phyloP scores from a whole-genome alignment of 768 basidiomycete species.

The Pisolithus orientalis region DNA sequence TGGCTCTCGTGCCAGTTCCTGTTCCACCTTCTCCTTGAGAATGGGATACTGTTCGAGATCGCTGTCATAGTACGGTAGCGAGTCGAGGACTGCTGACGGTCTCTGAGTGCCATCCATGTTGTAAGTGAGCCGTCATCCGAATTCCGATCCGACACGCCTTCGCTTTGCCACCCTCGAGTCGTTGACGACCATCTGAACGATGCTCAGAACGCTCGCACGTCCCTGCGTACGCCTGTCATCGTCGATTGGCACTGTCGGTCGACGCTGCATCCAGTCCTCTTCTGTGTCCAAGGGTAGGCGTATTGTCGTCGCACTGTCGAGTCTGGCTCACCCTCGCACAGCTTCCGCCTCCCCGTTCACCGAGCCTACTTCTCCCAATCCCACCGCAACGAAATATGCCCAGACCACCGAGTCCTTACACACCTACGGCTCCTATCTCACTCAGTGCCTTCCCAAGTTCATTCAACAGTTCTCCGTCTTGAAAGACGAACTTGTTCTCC shows the following conservation, averaged over 20 bases:
- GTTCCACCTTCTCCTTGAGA: conserved; percentile 69
- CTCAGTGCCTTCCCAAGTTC: conserved; percentile 91
- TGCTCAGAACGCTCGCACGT: conserved; percentile 12
- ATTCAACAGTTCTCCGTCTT: conserved; percentile 97
- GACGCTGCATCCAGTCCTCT: conserved; percentile 44
- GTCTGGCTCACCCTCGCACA: conserved; percentile 19
- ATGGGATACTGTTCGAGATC: conserved; percentile 74
- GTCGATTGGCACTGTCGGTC: conserved; percentile 17
- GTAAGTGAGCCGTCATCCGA: conserved; percentile 7
- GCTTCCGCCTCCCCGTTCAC: conserved; percentile 76
- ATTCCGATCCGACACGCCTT: conserved; percentile 9
- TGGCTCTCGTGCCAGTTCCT: conserved; percentile 68
- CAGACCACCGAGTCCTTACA: conserved; percentile 76
- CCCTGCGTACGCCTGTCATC: conserved; percentile 30
- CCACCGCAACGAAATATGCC: conserved; percentile 63
- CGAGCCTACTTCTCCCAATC: conserved; percentile 88
- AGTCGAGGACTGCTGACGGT: conserved; percentile 52
- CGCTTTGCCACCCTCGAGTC: not conserved
- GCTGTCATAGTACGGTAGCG: conserved; percentile 92
- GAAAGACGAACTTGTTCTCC: conserved; percentile 92
- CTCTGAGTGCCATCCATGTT: conserved; percentile 23
- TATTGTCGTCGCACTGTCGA: not conserved
- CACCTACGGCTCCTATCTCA: conserved; percentile 88
- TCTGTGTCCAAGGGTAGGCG: conserved; percentile 42
- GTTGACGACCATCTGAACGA: not conserved